phyloP scores from a whole-genome alignment of 73 alveolate genomes.

The Tetrahymena elliotti region DNA sequence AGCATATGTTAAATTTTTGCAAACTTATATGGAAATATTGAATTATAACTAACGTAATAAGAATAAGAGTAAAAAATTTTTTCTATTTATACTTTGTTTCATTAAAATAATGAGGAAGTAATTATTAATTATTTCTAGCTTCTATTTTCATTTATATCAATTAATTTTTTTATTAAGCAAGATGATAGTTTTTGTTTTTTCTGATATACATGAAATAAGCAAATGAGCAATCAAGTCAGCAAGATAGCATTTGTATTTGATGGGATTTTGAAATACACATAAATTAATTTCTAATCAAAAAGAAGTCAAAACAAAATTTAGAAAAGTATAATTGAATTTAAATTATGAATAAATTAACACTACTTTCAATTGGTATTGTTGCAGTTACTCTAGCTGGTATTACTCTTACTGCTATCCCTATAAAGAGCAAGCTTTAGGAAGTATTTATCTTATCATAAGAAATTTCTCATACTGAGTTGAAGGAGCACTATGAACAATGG shows the following conservation, averaged over 20 bases:
- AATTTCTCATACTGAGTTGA: not conserved
- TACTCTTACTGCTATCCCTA: not conserved
- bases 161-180: not conserved
- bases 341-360: not conserved
- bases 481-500: not conserved
- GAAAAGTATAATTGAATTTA: not conserved
- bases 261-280: not conserved
- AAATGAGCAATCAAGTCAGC: too few species aligned
- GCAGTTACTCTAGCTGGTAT: not conserved
- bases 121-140: too few species aligned
- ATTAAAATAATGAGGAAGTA: too few species aligned
- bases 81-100: too few species aligned
- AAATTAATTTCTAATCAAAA: not conserved
- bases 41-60: too few species aligned
- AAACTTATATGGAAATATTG: too few species aligned
- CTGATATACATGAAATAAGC: not conserved
- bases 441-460: not conserved
- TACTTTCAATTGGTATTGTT: not conserved
- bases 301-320: not conserved
- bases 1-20: too few species aligned
- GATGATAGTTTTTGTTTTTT: too few species aligned
- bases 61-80: too few species aligned
- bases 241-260: not conserved
- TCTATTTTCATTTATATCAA: too few species aligned
- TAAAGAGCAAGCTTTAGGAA: not conserved